A percentile compares a stretch with the other conserved stretches of the same genome.
phyloP scores from a whole-genome alignment of 306 rosid species.

The Begonia loranthoides region DNA sequence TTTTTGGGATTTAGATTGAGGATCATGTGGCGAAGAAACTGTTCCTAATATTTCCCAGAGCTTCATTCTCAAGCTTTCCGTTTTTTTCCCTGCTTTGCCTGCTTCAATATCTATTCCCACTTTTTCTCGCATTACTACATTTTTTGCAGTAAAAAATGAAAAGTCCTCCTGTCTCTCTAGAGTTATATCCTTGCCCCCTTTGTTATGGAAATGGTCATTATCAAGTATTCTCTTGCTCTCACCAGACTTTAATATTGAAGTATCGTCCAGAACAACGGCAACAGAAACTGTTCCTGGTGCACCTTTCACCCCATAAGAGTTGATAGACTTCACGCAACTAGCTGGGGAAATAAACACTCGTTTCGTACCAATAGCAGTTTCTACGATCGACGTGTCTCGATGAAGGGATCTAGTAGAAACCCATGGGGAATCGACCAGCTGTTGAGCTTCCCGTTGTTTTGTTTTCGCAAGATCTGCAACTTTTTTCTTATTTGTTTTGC shows the following conservation, averaged over 20 bases:
- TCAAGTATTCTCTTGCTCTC: slow-evolving; percentile 29
- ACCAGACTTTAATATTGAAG: slow-evolving; percentile 26
- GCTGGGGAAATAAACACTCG: slow-evolving; percentile 25
- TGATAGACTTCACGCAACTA: slow-evolving; percentile 14
- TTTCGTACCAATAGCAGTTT: slow-evolving; percentile 26
- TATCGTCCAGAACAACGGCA: slow-evolving; percentile 22
- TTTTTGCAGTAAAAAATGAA: slow-evolving; percentile 30
- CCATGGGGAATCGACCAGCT: slow-evolving; percentile 35
- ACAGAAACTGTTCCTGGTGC: slow-evolving; percentile 23
- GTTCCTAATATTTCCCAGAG: slow-evolving; percentile 78
- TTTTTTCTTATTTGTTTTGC: slow-evolving; percentile 25
- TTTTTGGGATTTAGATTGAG: slow-evolving; percentile 28
- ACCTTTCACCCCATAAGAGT: slow-evolving; percentile 24
- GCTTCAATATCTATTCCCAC: slow-evolving; percentile 19
- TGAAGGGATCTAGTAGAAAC: slow-evolving; percentile 25
- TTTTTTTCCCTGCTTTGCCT: slow-evolving; percentile 38
- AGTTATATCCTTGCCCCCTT: slow-evolving; percentile 27
- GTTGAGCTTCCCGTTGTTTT: slow-evolving; percentile 25
- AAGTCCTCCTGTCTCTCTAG: slow-evolving; percentile 32
- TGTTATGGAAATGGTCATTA: slow-evolving; percentile 24
- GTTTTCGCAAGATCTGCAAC: slow-evolving; percentile 18
- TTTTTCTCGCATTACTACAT: slow-evolving; percentile 10
- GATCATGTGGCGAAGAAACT: slow-evolving; percentile 38
- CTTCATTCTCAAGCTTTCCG: slow-evolving; percentile 68
- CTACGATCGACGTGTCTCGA: slow-evolving; percentile 27